Percentiles rank a stretch among this genome's conserved stretches.
Conservation (phyloP, 2,329 filamentous ascomycete genomes). For the Phaeosphaeriaceae sp. region DNA sequence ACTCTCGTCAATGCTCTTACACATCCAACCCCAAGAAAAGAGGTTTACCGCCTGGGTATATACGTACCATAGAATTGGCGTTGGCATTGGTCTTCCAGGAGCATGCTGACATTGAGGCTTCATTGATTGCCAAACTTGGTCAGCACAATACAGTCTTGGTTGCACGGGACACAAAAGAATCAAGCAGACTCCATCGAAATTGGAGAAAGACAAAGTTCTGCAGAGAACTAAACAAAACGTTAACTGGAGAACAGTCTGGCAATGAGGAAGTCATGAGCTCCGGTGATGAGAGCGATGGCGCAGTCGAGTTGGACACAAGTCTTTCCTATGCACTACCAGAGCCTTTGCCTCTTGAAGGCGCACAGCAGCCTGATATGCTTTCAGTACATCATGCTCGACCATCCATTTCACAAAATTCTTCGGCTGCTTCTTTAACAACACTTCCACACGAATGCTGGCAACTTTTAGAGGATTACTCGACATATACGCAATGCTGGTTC, state of each 20-base stretch:
- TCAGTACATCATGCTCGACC: constrained; percentile 17
- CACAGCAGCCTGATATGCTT: not conserved
- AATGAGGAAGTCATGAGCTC: constrained; percentile 21
- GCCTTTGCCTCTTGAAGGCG: not conserved
- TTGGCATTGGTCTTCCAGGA: constrained; percentile 54
- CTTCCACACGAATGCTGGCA: constrained; percentile 68
- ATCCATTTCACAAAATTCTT: constrained; percentile 9
- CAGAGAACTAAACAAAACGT: constrained; percentile 66
- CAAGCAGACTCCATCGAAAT: constrained; percentile 64
- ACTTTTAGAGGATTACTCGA: constrained; percentile 61
- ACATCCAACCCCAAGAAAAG: constrained; percentile 76
- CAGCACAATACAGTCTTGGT: constrained; percentile 57
- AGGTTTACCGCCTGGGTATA: constrained; percentile 70
- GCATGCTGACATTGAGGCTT: constrained; percentile 64
- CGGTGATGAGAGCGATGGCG: constrained; percentile 32
- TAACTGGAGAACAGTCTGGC: constrained; percentile 54
- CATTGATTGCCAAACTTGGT: constrained; percentile 62
- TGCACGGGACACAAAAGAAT: constrained; percentile 59
- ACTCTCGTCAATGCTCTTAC: constrained; percentile 72
- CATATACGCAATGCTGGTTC: constrained; percentile 78
- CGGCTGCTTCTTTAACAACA: constrained; percentile 26
- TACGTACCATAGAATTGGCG: constrained; percentile 66
- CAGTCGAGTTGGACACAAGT: constrained; percentile 7
- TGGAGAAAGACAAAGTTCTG: constrained; percentile 70
- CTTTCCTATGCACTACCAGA: not conserved